These are phyloP conservation scores for Jatropha podagrica DNA, from an alignment of 441 rosid species.

Conservation along the genomic window DNA sequence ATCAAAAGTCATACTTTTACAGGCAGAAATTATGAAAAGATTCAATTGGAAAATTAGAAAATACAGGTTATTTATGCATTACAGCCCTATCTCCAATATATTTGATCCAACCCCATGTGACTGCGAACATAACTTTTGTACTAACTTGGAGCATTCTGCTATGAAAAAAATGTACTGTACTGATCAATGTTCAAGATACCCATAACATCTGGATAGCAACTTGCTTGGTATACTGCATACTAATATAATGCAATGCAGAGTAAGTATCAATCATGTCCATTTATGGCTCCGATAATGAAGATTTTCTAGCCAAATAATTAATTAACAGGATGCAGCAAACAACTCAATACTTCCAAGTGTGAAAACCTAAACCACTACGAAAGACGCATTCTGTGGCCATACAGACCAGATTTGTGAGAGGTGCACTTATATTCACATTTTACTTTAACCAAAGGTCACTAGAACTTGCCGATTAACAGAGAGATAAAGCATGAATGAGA, in stretches of 20 bases:
- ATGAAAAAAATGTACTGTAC: background rate
- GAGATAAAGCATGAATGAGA: background rate
- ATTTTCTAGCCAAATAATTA: background rate
- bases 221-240: background rate
- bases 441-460: background rate
- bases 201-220: background rate
- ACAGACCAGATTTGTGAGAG: background rate
- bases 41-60: background rate
- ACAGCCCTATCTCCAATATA: background rate
- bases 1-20: background rate
- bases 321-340: background rate
- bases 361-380: background rate
- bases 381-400: background rate
- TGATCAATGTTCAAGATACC: background rate
- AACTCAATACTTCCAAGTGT: background rate
- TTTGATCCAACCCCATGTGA: background rate
- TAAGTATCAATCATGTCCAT: background rate
- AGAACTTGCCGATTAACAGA: background rate
- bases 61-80: background rate
- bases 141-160: background rate
- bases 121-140: background rate
- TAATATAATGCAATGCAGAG: background rate
- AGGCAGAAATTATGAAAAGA: background rate
- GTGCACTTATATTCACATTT: background rate
- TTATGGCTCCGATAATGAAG: background rate